These are phyloP conservation scores for Udeniomyces megalosporus DNA, from an alignment of 768 basidiomycete species.

Conservation along the genomic window DNA sequence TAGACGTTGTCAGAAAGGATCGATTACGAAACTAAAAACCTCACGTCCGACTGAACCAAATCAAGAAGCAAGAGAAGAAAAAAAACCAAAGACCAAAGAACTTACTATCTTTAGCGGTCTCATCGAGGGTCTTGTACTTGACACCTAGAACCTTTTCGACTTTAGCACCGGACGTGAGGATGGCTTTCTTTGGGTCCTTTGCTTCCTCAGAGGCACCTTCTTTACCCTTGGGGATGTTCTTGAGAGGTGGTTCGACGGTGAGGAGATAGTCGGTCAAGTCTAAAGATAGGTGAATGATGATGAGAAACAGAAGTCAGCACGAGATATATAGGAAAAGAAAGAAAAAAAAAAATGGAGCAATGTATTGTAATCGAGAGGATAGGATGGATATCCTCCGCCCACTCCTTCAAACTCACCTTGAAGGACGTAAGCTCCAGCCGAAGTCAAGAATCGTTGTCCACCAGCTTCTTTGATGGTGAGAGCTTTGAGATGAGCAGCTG, in stretches of 20 bases:
- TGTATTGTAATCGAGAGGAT: background rate
- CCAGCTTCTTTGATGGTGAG: conserved; percentile 40
- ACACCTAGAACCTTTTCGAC: conserved; percentile 7
- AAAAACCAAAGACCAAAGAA: background rate
- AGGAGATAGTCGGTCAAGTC: conserved; percentile 5
- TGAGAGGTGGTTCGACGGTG: background rate
- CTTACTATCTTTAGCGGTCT: conserved; percentile 9
- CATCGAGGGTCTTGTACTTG: conserved; percentile 4
- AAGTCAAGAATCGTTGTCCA: conserved; percentile 43
- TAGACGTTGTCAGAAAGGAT: background rate
- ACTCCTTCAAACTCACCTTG: conserved; percentile 17
- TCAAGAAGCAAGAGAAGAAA: background rate
- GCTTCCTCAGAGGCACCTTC: background rate
- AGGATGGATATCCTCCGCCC: background rate
- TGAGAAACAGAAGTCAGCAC: too few species aligned
- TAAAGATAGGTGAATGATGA: background rate
- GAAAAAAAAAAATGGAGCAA: background rate
- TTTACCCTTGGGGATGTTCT: conserved; percentile 1
- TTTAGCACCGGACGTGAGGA: conserved; percentile 1
- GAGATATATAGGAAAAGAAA: background rate
- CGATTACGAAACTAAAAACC: background rate
- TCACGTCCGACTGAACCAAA: background rate
- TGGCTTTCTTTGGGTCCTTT: background rate
- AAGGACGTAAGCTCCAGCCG: conserved; percentile 25
- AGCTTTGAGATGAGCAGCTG: conserved; percentile 40